These are phyloP conservation scores for Juglanconis oblonga DNA, from an alignment of 2,329 filamentous ascomycete species.

Conservation along the genomic window DNA sequence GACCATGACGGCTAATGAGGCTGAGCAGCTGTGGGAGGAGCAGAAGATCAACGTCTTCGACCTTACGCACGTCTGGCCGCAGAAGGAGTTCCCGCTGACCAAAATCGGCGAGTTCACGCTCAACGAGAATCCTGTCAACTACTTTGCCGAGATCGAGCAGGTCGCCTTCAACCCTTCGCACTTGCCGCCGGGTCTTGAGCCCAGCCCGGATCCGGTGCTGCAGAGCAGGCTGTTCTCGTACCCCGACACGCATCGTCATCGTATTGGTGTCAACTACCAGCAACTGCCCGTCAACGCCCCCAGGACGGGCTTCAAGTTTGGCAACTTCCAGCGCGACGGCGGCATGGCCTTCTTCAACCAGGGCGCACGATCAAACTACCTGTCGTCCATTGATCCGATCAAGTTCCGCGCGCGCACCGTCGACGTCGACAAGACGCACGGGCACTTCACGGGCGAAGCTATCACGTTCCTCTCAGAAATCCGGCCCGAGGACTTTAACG, in stretches of 20 bases:
- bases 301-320: constrained; percentile 48
- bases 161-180: constrained; percentile 63
- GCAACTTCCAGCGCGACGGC: constrained; percentile 71
- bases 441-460: constrained; percentile 36
- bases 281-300: constrained; percentile 62
- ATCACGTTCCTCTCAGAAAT: constrained; percentile 37
- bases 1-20: constrained; percentile 47
- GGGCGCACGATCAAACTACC: constrained; percentile 58
- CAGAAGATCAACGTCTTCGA: constrained; percentile 49
- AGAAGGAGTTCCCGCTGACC: constrained; percentile 49
- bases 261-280: constrained; percentile 62
- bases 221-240: constrained; percentile 61
- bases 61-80: constrained; percentile 58
- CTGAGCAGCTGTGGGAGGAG: constrained; percentile 42
- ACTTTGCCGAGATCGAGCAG: constrained; percentile 69
- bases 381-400: constrained; percentile 30
- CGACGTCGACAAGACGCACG: constrained; percentile 36
- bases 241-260: constrained; percentile 61
- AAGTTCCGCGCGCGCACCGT: constrained; percentile 31
- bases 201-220: constrained; percentile 60
- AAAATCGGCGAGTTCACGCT: constrained; percentile 52
- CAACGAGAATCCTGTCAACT: constrained; percentile 59
- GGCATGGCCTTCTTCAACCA: constrained; percentile 68
- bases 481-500: constrained; percentile 39
- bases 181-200: constrained; percentile 61